These are phyloP conservation scores for Entomortierella chlamydospora DNA, from an alignment of 192 early-diverging fungal genomes.

Conservation along the genomic window DNA sequence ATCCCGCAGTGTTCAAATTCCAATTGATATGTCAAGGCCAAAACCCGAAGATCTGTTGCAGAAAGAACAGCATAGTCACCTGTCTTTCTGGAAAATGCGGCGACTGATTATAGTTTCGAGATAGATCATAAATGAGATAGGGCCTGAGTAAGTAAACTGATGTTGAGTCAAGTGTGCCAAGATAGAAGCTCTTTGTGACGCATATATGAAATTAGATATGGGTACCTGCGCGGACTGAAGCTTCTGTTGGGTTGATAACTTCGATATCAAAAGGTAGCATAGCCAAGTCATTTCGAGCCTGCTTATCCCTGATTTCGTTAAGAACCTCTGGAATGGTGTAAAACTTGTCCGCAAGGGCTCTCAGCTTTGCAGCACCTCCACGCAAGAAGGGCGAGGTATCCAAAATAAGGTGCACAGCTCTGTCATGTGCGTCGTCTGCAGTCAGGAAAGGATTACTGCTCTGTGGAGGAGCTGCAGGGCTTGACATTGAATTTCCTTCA, in stretches of 20 bases:
- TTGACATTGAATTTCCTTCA: not conserved
- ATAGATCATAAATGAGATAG: not conserved
- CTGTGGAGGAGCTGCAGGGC: not conserved
- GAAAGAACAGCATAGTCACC: slow-evolving; percentile 90
- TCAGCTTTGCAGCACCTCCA: slow-evolving; percentile 62
- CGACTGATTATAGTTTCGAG: slow-evolving; percentile 59
- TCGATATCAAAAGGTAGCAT: slow-evolving; percentile 73
- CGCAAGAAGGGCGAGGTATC: slow-evolving; percentile 84
- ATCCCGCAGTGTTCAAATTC: slow-evolving; percentile 84
- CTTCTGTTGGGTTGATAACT: slow-evolving; percentile 69
- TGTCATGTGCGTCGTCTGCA: slow-evolving; percentile 49
- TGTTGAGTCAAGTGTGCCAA: no score
- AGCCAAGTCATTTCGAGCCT: slow-evolving; percentile 70
- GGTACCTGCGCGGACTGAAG: slow-evolving; percentile 70
- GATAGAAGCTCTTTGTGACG: no score
- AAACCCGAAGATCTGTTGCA: slow-evolving; percentile 86
- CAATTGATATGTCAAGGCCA: slow-evolving; percentile 90
- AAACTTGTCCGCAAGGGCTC: slow-evolving; percentile 75
- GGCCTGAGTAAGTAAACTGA: no score
- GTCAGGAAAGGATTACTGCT: slow-evolving; percentile 39
- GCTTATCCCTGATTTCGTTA: slow-evolving; percentile 82
- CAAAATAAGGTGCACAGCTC: slow-evolving; percentile 67
- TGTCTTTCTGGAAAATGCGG: slow-evolving; percentile 88
- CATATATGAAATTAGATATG: not conserved
- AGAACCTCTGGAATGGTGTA: slow-evolving; percentile 91